Evolutionary conservation across 352 stramenopile genomes (phyloP).

Genomic region (Globisporangium okanoganense): DNA sequence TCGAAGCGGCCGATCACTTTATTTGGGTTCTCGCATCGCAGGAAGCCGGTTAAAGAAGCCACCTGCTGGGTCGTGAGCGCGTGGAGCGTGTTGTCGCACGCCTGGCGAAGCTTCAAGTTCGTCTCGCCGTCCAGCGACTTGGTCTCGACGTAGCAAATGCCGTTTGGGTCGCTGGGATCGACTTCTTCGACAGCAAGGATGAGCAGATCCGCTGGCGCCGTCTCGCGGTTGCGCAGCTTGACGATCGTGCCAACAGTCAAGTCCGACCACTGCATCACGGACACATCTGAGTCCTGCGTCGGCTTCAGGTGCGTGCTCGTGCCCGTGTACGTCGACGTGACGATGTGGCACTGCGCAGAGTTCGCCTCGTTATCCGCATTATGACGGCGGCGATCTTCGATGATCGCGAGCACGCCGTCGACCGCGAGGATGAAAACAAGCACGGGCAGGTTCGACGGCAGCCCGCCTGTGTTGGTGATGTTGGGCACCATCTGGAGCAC

Average conservation of each 20-base stretch:
- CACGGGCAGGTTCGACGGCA: slow-evolving; percentile 81
- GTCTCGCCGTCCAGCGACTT: slow-evolving; percentile 89
- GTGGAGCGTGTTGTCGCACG: slow-evolving; percentile 52
- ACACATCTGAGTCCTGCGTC: slow-evolving; percentile 36
- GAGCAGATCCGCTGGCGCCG: slow-evolving; percentile 78
- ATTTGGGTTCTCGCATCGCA: slow-evolving; percentile 78
- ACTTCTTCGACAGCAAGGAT: slow-evolving; percentile 77
- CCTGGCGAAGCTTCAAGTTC: slow-evolving; percentile 87
- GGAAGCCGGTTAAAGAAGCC: slow-evolving; percentile 33
- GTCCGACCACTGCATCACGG: slow-evolving; percentile 61
- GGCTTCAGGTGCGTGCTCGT: slow-evolving; percentile 24
- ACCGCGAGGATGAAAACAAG: slow-evolving; percentile 89
- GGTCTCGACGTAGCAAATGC: slow-evolving; percentile 87
- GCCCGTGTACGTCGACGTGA: slow-evolving; percentile 47
- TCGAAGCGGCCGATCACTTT: slow-evolving; percentile 78
- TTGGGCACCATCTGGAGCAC: slow-evolving; percentile 70
- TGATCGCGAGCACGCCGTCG: slow-evolving; percentile 75
- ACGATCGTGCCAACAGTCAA: slow-evolving; percentile 84
- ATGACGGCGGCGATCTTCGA: slow-evolving; percentile 84
- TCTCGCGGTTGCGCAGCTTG: slow-evolving; percentile 75
- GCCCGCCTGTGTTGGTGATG: slow-evolving; percentile 82
- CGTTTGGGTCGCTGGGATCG: slow-evolving; percentile 50
- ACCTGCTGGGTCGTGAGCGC: slow-evolving; percentile 34
- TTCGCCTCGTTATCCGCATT: slow-evolving; percentile 82
- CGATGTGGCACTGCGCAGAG: slow-evolving; percentile 56